Base-by-base conservation (phyloP, 352 stramenopile species). In the Pythium periplocum region DNA sequence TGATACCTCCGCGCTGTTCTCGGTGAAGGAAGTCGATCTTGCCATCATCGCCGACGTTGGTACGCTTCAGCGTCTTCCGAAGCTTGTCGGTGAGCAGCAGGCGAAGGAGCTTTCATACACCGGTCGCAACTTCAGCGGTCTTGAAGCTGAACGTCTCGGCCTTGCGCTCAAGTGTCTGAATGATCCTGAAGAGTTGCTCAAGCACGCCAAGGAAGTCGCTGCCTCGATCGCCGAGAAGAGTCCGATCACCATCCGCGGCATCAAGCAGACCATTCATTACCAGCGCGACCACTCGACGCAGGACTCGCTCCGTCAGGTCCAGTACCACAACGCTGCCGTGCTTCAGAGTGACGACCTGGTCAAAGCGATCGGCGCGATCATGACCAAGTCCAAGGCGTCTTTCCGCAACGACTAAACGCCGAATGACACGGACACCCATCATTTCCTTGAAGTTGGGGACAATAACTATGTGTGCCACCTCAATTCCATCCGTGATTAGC, bases 181-280 rank as follows among this genome's bases (percentile, higher is more conserved):
- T 30, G 81, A 90, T 52, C 53, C 73, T 3, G 71, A 88, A 6
- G 66, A 78, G 37, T 63, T 95, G 12, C 57, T 89, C 36, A 48
- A 38, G 17, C 75, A 93, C 43, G 86, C 83, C 4, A 46, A 46
- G 8, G 51, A 64, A 12, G 66, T 96, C 6, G 84, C 84, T 0
- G 64, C 61, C 34, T 49, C 55, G 30, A 95, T 96, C 59, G 79
- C 86, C 10, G 62, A 71, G 48, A 96, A 96, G 67, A 95, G 83
- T 47, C 87, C 87, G 6, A 57, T 96, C 11, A 95, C 85, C 5
- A 70, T 95, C 54, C 82, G 86, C 31, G 86, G 86, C 38, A 87
- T 96, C 48, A 96, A 96, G 61, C 66, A 93, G 60, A 89, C 81
- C 31, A 89, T 95, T 41, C 70, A 94, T 48, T 95, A 92, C 69